phyloP scores from a whole-genome alignment of 441 rosid species.

The Erysimum pusillum region DNA sequence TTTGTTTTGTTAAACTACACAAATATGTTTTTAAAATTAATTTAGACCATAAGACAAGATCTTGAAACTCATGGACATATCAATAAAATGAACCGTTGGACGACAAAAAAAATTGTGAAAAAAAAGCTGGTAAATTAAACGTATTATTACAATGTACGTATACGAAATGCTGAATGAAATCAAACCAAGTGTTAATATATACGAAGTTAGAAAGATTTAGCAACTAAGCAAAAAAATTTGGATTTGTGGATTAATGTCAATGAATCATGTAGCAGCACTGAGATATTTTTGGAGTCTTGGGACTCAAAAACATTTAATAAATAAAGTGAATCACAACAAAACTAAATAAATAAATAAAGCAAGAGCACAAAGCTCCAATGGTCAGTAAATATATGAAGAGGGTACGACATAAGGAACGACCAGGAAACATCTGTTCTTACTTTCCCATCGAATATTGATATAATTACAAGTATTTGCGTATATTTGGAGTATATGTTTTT shows the following conservation, averaged over 20 bases:
- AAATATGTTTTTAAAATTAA: not conserved
- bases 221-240: not conserved
- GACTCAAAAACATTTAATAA: not conserved
- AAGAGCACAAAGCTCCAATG: not conserved
- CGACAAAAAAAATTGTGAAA: not conserved
- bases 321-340: not conserved
- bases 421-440: not conserved
- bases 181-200: constrained; percentile 4
- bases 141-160: not conserved
- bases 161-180: not conserved
- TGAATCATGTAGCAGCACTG: not conserved
- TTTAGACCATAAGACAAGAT: not conserved
- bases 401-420: not conserved
- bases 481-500: not conserved
- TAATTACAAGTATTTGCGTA: not conserved
- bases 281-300: not conserved
- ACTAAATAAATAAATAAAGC: not conserved
- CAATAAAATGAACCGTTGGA: not conserved
- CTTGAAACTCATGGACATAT: not conserved
- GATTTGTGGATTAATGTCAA: not conserved
- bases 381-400: not conserved
- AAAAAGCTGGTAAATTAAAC: not conserved
- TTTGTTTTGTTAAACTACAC: not conserved
- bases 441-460: not conserved
- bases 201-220: not conserved